phyloP scores from a whole-genome alignment of 108 stramenopile species.

The Nitzschia sp. region DNA sequence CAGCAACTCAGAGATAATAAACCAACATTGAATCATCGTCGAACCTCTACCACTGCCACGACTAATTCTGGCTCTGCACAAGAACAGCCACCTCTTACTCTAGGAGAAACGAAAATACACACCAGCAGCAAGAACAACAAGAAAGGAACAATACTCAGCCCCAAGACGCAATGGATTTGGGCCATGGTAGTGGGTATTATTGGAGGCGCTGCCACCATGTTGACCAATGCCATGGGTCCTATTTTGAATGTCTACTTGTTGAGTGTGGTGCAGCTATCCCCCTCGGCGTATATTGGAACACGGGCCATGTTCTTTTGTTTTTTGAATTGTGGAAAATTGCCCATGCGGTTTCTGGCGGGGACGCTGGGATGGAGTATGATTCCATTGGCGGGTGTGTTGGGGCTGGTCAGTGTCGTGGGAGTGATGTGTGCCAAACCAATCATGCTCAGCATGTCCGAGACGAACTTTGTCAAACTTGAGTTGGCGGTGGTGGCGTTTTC shows the following conservation, averaged over 20 bases:
- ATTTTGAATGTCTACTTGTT: conserved; percentile 57
- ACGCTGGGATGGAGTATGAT: conserved; percentile 49
- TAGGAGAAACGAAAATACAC: not conserved
- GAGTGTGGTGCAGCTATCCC: conserved; percentile 44
- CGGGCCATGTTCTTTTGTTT: conserved; percentile 66
- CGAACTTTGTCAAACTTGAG: conserved; percentile 47
- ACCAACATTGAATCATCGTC: not conserved
- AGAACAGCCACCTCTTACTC: too few relatives aligned
- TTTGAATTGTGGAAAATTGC: conserved; percentile 46
- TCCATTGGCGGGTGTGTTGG: conserved; percentile 36
- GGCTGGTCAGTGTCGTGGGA: conserved; percentile 40
- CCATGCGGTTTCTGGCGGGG: conserved; percentile 47
- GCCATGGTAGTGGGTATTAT: conserved; percentile 45
- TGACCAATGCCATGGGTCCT: conserved; percentile 60
- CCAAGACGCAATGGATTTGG: conserved; percentile 28
- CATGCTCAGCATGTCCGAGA: conserved; percentile 49
- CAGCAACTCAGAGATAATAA: too few relatives aligned
- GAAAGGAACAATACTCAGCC: not conserved
- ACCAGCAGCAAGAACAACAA: not conserved
- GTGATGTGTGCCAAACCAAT: conserved; percentile 59
- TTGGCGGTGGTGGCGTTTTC: conserved; percentile 53
- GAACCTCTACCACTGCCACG: not conserved
- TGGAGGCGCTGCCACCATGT: conserved; percentile 52
- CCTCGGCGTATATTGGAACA: conserved; percentile 53
- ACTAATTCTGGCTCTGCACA: too few relatives aligned